A percentile compares a stretch with the other conserved stretches of the same genome.
Conservation (phyloP, 768 basidiomycete species). For the Amanita subjunquillea region DNA sequence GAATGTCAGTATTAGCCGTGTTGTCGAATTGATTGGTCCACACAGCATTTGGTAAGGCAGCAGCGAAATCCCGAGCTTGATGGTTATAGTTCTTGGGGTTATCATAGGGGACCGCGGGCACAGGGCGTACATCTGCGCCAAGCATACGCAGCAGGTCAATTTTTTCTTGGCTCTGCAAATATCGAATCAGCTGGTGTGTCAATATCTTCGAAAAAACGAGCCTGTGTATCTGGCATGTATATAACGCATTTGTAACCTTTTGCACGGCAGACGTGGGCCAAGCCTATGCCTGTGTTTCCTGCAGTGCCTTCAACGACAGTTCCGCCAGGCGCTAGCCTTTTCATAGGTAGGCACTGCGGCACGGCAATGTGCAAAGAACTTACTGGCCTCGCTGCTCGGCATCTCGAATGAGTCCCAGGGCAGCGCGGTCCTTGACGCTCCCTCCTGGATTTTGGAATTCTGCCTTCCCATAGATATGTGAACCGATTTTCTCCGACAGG, state of each 20-base stretch:
- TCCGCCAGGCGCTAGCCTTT: constrained; percentile 83
- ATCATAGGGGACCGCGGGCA: constrained; percentile 94
- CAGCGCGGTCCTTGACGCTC: constrained; percentile 96
- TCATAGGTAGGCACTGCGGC: neutral
- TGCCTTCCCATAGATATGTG: constrained; percentile 86
- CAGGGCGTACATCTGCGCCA: constrained; percentile 92
- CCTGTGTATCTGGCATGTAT: constrained; percentile 96
- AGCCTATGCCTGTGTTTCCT: constrained; percentile 95
- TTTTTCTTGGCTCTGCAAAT: constrained; percentile 87
- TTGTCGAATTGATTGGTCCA: constrained; percentile 99
- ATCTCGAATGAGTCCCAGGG: constrained; percentile 76
- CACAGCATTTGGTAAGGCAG: constrained; percentile 63
- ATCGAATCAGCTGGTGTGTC: neutral
- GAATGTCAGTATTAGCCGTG: constrained; percentile 78
- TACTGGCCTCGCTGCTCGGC: constrained; percentile 80
- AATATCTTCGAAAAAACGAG: constrained; percentile 13
- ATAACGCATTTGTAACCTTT: constrained; percentile 96
- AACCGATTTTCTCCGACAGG: constrained; percentile 76
- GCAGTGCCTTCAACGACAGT: constrained; percentile 98
- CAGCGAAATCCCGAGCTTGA: constrained; percentile 86
- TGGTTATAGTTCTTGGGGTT: constrained; percentile 97
- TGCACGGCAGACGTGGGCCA: constrained; percentile 90
- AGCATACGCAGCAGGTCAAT: constrained; percentile 96
- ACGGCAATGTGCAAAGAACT: constrained; percentile 17
- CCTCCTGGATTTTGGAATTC: constrained; percentile 99